Evolutionary conservation across 2,329 filamentous ascomycete genomes (phyloP).

Genomic region (Microascus cirrosus): DNA sequence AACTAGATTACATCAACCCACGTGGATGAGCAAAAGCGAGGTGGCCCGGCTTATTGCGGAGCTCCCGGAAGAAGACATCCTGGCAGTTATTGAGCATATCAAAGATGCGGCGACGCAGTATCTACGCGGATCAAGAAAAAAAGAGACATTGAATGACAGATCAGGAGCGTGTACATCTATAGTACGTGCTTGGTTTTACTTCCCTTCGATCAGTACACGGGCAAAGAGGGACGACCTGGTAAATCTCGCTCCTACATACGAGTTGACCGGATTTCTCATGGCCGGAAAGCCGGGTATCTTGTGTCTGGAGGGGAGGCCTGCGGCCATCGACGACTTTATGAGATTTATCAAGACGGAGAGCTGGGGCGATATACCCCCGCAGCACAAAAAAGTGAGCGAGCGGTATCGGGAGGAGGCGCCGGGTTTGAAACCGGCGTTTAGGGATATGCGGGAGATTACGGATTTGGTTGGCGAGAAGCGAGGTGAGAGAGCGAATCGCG

Average conservation of each 20-base stretch:
- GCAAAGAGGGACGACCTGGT: conserved; percentile 47
- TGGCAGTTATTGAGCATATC: conserved; percentile 16
- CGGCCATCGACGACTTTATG: conserved; percentile 46
- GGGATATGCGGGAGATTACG: conserved; percentile 47
- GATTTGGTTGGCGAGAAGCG: conserved; percentile 33
- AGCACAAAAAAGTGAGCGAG: conserved; percentile 54
- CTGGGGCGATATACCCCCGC: conserved; percentile 50
- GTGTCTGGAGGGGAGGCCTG: conserved; percentile 36
- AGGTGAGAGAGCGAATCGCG: conserved; percentile 36
- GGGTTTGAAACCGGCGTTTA: conserved; percentile 18
- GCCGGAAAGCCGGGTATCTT: conserved; percentile 48
- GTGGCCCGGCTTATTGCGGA: conserved; percentile 22
- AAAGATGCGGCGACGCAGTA: conserved; percentile 17
- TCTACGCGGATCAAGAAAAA: background rate
- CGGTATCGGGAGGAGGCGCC: conserved; percentile 30
- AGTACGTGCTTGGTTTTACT: conserved; percentile 51
- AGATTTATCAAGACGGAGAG: conserved; percentile 51
- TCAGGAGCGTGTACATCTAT: conserved; percentile 14
- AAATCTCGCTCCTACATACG: conserved; percentile 36
- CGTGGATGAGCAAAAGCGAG: conserved; percentile 40
- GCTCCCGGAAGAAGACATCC: conserved; percentile 31
- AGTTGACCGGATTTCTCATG: conserved; percentile 46
- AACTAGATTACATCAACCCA: conserved; percentile 34
- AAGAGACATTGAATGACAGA: background rate
- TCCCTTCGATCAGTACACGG: conserved; percentile 48